These are phyloP conservation scores for Microcera coccophila DNA, from an alignment of 2,329 filamentous ascomycete species.

Conservation along the genomic window DNA sequence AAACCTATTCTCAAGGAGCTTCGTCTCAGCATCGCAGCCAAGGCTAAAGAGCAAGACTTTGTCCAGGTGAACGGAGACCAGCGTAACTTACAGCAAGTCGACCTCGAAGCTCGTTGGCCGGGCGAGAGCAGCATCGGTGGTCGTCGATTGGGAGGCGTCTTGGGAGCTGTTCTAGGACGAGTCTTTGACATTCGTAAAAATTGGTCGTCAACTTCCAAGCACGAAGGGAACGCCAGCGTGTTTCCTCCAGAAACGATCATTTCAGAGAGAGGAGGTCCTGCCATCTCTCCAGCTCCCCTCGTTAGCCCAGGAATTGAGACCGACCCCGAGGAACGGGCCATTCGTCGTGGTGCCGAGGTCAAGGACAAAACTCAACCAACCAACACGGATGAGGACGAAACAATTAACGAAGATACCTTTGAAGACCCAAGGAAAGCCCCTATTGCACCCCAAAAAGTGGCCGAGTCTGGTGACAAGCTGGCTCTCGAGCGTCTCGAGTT, in stretches of 20 bases:
- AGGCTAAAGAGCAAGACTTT: slow-evolving; percentile 7
- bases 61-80: slow-evolving; percentile 9
- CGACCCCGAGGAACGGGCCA: not conserved
- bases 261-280: not conserved
- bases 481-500: slow-evolving; percentile 12
- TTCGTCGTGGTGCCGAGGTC: not conserved
- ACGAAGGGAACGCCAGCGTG: not conserved
- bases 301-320: not conserved
- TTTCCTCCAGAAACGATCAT: not conserved
- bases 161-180: slow-evolving; percentile 13
- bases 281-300: not conserved
- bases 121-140: slow-evolving; percentile 11
- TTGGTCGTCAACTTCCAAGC: slow-evolving; percentile 2
- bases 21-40: slow-evolving; percentile 9
- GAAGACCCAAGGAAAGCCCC: too few species aligned
- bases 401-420: not conserved
- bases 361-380: not conserved
- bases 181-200: slow-evolving; percentile 12
- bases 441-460: too few species aligned
- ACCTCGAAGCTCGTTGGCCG: slow-evolving; percentile 12
- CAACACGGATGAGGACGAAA: not conserved
- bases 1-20: slow-evolving; percentile 9
- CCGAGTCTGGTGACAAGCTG: slow-evolving; percentile 2
- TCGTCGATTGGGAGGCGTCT: slow-evolving; percentile 10
- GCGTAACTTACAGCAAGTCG: slow-evolving; percentile 7